phyloP scores from a whole-genome alignment of 208 protist species.

The Trypanosoma melophagium region DNA sequence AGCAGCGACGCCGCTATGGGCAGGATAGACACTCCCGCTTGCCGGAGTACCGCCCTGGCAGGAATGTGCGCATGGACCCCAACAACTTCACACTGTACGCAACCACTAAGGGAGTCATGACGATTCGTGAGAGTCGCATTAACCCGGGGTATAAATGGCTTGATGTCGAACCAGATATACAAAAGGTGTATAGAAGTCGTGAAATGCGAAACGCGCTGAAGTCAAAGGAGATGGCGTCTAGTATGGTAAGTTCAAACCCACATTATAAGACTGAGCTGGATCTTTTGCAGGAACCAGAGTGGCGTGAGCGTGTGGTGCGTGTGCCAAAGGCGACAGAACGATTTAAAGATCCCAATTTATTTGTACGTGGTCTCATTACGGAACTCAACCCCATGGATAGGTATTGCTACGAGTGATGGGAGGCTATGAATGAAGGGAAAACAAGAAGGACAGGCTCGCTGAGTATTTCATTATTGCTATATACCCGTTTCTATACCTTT shows the following conservation, averaged over 20 bases:
- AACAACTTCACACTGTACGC: slow-evolving; percentile 83
- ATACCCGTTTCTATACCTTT: no score
- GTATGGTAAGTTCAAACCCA: slow-evolving; percentile 42
- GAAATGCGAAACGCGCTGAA: slow-evolving; percentile 57
- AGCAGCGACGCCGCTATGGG: slow-evolving; percentile 72
- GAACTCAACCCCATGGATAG: slow-evolving; percentile 47
- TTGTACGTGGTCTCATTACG: slow-evolving; percentile 51
- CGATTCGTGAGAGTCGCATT: slow-evolving; percentile 68
- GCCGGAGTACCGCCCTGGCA: slow-evolving; percentile 70
- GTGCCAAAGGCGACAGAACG: slow-evolving; percentile 48
- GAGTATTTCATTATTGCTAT: no score
- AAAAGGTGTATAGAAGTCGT: slow-evolving; percentile 66
- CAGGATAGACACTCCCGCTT: slow-evolving; percentile 76
- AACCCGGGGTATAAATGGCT: slow-evolving; percentile 80
- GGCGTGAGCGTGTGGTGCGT: slow-evolving; percentile 64
- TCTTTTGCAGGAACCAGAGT: slow-evolving; percentile 49
- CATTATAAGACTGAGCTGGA: slow-evolving; percentile 56
- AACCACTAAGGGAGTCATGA: slow-evolving; percentile 76
- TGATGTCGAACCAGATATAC: slow-evolving; percentile 85
- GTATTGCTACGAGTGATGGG: slow-evolving; percentile 61
- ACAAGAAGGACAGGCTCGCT: no score
- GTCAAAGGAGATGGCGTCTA: slow-evolving; percentile 45
- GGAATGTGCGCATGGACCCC: slow-evolving; percentile 80
- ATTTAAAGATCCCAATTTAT: slow-evolving; percentile 79
- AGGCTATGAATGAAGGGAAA: no score